These are phyloP conservation scores for Epichloe uncinata DNA, from an alignment of 2,329 filamentous ascomycete genomes.

Conservation along the genomic window DNA sequence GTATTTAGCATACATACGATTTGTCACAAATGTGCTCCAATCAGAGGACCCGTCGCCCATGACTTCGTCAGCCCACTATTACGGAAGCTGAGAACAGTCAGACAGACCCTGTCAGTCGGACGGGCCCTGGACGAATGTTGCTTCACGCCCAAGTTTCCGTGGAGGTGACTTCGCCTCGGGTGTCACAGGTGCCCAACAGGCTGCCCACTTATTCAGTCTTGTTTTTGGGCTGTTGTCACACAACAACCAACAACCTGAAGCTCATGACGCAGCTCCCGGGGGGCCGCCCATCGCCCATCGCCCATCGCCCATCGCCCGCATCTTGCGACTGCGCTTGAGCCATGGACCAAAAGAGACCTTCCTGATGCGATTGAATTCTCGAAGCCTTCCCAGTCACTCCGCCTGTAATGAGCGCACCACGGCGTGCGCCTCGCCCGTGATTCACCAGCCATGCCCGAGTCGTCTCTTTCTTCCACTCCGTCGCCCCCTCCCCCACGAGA, in stretches of 20 bases:
- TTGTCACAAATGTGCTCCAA: too few relatives aligned
- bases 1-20: not conserved
- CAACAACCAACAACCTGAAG: conserved; percentile 1
- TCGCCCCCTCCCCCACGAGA: conserved; percentile 2
- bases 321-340: not conserved
- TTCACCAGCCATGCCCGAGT: conserved; percentile 5
- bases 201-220: not conserved
- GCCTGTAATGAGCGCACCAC: conserved; percentile 1
- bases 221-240: not conserved
- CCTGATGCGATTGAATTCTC: not conserved
- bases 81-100: not conserved
- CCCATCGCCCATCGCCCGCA: not conserved
- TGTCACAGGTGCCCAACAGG: not conserved
- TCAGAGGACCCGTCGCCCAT: too few relatives aligned
- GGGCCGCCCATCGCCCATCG: too few relatives aligned
- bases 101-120: not conserved
- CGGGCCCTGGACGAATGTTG: not conserved
- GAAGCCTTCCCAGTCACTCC: not conserved
- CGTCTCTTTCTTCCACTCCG: not conserved
- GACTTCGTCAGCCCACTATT: not conserved
- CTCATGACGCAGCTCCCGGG: conserved; percentile 4
- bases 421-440: not conserved
- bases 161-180: not conserved
- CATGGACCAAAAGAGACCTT: not conserved
- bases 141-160: not conserved